Percentiles rank a stretch among this genome's conserved stretches.
These are phyloP conservation scores for Pseudocercospora eumusae DNA, from an alignment of 2,329 filamentous ascomycete species.

Conservation along the genomic window DNA sequence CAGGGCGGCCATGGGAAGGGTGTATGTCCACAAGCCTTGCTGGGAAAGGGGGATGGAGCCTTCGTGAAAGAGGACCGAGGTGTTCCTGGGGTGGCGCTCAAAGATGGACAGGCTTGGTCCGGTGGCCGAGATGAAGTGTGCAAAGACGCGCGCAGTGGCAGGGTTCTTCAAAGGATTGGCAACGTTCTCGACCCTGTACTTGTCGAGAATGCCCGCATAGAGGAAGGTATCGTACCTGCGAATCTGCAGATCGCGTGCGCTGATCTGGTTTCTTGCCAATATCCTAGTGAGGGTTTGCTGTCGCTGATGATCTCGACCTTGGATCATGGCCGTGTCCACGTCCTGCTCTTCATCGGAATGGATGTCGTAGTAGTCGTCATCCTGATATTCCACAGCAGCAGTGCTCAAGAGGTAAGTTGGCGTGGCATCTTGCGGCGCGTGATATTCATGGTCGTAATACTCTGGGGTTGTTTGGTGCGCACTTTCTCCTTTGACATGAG, in stretches of 20 bases:
- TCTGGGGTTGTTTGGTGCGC: slow-evolving; percentile 27
- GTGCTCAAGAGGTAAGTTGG: slow-evolving; percentile 39
- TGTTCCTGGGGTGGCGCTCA: slow-evolving; percentile 76
- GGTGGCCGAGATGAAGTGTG: slow-evolving; percentile 88
- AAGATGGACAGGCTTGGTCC: slow-evolving; percentile 84
- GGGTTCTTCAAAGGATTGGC: slow-evolving; percentile 73
- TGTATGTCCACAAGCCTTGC: slow-evolving; percentile 67
- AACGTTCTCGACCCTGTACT: slow-evolving; percentile 50
- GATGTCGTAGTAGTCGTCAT: slow-evolving; percentile 55
- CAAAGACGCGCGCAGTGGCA: slow-evolving; percentile 79
- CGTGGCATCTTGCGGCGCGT: slow-evolving; percentile 20
- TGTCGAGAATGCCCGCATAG: slow-evolving; percentile 49
- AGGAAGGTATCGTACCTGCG: slow-evolving; percentile 51
- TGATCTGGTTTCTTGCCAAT: slow-evolving; percentile 36
- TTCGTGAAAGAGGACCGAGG: slow-evolving; percentile 65
- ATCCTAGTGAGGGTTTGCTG: slow-evolving; percentile 33
- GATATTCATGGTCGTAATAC: slow-evolving; percentile 32
- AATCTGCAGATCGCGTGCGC: slow-evolving; percentile 31
- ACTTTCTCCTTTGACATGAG: slow-evolving; percentile 5
- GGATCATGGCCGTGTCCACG: slow-evolving; percentile 28
- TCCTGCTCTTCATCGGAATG: slow-evolving; percentile 51
- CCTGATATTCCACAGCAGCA: slow-evolving; percentile 48
- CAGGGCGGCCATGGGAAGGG: slow-evolving; percentile 78
- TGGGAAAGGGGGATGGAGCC: slow-evolving; percentile 63
- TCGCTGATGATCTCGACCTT: slow-evolving; percentile 22